Base-by-base conservation (phyloP, 495 filamentous ascomycete species). In the Daldinia vernicosa region DNA sequence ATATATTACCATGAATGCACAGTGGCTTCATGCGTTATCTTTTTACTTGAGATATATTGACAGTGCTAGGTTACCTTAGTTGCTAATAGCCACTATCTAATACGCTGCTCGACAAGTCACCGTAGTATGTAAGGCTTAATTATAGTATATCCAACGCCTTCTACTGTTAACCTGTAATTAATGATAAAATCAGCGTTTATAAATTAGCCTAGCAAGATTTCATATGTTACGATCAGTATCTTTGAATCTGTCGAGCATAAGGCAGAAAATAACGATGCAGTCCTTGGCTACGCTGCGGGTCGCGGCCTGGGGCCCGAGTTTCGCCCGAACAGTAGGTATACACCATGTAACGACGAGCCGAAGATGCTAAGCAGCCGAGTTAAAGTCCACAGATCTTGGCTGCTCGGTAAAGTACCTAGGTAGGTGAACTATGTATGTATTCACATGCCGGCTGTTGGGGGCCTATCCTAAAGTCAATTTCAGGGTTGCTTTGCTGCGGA, bases 241-340 rank as follows among this genome's bases (percentile, higher is more conserved):
- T 26, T 12, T 6, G 22, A 3, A 15, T 51, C 24, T 24, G 9
- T 22, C 26, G 12, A 11, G 17, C 24, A 51, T 14, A 22, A 26
- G 17, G 45, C 17, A 26, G 17, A 51, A 4, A 51, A 22, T 24
- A 17, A 55, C 24, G n/a, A n/a, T 33, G 15, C 30, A 15, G 30
- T 55, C 30, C 28, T 35, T 26, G 27, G 51, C 51, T 54, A n/a
- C 28, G 4, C 27, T 55, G 57, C 57, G 57, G 35, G 43, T 60
- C 32, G 12, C 57, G 57, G 37, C 26, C 37, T n/a, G 9, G 12
- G 37, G 6, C 15, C 37, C 57, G 57, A 50, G 26, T 47, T 43
- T 47, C 57, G 57, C 57, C 5, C 27, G 14, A 60, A 28, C 39
- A 11, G 17, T 55, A 11, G 5, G 17, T 55, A 11, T 22, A 19